phyloP scores from a whole-genome alignment of 2,329 filamentous ascomycete species.

The Aspergillus neoniger region DNA sequence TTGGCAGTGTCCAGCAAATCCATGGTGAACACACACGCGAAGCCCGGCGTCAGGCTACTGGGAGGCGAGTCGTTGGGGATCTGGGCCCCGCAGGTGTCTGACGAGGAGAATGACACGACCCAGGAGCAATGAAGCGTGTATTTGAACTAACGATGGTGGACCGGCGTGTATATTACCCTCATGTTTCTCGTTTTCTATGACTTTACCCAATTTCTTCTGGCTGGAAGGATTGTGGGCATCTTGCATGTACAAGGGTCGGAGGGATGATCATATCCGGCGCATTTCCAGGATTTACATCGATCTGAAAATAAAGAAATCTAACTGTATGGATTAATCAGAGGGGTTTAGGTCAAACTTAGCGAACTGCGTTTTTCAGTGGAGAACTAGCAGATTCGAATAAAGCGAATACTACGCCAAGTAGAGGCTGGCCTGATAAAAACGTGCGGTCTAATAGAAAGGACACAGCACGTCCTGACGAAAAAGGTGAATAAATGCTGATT shows the following conservation, averaged over 20 bases:
- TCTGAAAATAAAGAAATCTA: conserved; percentile 3
- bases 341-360: too few relatives aligned
- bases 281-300: not conserved
- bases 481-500: too few relatives aligned
- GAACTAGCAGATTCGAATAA: too few relatives aligned
- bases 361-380: too few relatives aligned
- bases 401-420: too few relatives aligned
- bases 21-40: conserved; percentile 56
- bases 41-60: conserved; percentile 43
- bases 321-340: too few relatives aligned
- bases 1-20: conserved; percentile 78
- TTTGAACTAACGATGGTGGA: not conserved
- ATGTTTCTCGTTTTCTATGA: conserved; percentile 3
- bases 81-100: conserved; percentile 39
- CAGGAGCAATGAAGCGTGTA: conserved; percentile 12
- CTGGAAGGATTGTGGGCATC: not conserved
- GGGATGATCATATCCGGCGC: not conserved
- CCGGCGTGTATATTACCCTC: conserved; percentile 11
- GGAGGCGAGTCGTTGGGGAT: conserved; percentile 41
- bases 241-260: not conserved
- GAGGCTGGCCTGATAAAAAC: too few relatives aligned
- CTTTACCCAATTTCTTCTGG: not conserved
- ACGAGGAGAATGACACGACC: conserved; percentile 25
- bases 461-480: too few relatives aligned
- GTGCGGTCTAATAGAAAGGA: too few relatives aligned